Evolutionary conservation across 768 basidiomycete species (phyloP).

Genomic region (Lentinula lateritia): DNA sequence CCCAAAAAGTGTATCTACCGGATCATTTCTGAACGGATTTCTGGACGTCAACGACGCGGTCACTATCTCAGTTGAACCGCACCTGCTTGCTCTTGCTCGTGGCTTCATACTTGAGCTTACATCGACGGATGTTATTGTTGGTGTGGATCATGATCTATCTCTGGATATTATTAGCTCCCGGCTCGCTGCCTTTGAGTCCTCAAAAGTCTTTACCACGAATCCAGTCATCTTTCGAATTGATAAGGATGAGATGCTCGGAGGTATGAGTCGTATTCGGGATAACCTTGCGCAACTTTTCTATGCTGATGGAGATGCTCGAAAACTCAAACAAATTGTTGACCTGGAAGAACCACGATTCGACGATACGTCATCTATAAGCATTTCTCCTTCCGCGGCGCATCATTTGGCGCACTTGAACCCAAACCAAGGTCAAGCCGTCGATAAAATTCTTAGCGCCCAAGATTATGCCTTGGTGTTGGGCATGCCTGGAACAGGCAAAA

Average conservation of each 20-base stretch:
- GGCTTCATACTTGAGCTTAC: constrained; percentile 79
- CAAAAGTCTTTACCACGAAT: background rate
- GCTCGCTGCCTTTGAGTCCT: constrained; percentile 16
- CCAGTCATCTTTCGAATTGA: constrained; percentile 76
- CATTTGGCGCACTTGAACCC: constrained; percentile 50
- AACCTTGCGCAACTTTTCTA: constrained; percentile 91
- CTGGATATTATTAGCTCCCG: constrained; percentile 40
- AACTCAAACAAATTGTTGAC: constrained; percentile 78
- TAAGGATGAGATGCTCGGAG: constrained; percentile 85
- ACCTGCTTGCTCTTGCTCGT: constrained; percentile 75
- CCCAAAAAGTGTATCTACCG: constrained; percentile 15
- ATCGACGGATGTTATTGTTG: constrained; percentile 59
- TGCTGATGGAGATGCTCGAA: constrained; percentile 60
- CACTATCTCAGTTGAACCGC: constrained; percentile 81
- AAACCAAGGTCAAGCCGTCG: constrained; percentile 69
- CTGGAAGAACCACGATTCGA: constrained; percentile 64
- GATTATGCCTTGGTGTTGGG: constrained; percentile 93
- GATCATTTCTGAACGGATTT: constrained; percentile 66
- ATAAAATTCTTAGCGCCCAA: constrained; percentile 66
- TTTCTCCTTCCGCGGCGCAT: constrained; percentile 16
- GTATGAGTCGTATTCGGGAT: constrained; percentile 84
- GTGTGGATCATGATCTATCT: constrained; percentile 78
- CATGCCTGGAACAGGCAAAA: constrained; percentile 99
- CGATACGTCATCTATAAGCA: constrained; percentile 14
- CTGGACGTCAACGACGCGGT: constrained; percentile 79